These are phyloP conservation scores for Nemania bipapillata DNA, from an alignment of 2,329 filamentous ascomycete genomes.

Conservation along the genomic window DNA sequence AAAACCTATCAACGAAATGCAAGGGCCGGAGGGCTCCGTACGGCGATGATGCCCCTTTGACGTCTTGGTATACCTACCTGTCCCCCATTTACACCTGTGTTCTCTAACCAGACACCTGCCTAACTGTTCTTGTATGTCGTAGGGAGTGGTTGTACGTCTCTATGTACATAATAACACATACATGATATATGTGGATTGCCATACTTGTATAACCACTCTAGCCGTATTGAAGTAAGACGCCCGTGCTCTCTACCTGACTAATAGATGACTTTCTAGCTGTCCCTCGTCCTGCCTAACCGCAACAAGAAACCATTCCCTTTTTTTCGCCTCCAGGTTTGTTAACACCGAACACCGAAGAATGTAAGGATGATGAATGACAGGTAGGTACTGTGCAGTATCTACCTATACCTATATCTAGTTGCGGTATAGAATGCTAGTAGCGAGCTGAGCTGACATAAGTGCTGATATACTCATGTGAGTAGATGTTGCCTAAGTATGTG, in stretches of 20 bases:
- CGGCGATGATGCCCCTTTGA: not conserved
- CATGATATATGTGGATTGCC: not conserved
- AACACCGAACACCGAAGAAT: too few species aligned
- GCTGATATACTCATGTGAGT: not conserved
- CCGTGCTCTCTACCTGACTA: not conserved
- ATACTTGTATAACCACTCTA: not conserved
- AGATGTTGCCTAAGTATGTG: not conserved
- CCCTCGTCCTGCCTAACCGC: not conserved
- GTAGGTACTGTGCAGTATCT: too few species aligned
- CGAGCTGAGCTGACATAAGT: conserved; percentile 11
- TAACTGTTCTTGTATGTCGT: not conserved
- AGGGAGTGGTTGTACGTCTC: too few species aligned
- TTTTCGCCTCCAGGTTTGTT: not conserved
- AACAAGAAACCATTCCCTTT: not conserved
- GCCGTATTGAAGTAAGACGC: not conserved
- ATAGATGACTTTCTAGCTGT: not conserved
- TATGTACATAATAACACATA: not conserved
- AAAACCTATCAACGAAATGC: not conserved
- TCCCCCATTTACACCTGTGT: not conserved
- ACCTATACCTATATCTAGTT: too few species aligned
- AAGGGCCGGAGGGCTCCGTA: not conserved
- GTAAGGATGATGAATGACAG: too few species aligned
- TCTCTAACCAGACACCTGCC: not conserved
- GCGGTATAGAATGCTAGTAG: conserved; percentile 1
- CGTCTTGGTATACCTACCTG: not conserved